A percentile compares a stretch with the other conserved stretches of the same genome.
Evolutionary conservation across 768 basidiomycete species (phyloP).

Genomic region (Pholiota conissans): DNA sequence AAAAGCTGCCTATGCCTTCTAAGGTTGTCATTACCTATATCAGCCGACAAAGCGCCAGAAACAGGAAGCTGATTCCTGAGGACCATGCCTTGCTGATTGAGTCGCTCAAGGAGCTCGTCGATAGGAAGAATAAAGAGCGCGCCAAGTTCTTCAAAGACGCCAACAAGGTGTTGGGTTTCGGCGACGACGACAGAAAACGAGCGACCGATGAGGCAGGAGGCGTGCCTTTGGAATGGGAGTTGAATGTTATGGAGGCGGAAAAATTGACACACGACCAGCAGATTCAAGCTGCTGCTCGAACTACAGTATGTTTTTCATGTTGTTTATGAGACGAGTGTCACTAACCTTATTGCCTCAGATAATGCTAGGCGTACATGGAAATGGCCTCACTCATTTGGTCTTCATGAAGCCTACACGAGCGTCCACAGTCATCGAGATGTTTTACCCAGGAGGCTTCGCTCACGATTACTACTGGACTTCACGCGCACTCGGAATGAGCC

Average conservation of each 20-base stretch:
- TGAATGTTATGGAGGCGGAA: slow-evolving; percentile 64
- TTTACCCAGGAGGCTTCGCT: slow-evolving; percentile 79
- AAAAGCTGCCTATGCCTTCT: slow-evolving; percentile 38
- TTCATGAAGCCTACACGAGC: slow-evolving; percentile 76
- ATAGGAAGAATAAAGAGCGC: slow-evolving; percentile 32
- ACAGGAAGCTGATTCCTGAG: slow-evolving; percentile 51
- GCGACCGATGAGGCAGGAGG: slow-evolving; percentile 23
- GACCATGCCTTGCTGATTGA: slow-evolving; percentile 57
- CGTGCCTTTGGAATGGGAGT: slow-evolving; percentile 48
- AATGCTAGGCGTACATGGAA: slow-evolving; percentile 74
- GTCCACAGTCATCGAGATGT: slow-evolving; percentile 86
- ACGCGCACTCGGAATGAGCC: slow-evolving; percentile 66
- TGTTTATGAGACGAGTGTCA: background rate
- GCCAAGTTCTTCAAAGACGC: slow-evolving; percentile 13
- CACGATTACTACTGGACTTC: slow-evolving; percentile 88
- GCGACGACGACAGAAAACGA: slow-evolving; percentile 11
- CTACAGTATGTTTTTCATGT: slow-evolving; percentile 55
- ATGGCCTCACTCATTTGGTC: slow-evolving; percentile 82
- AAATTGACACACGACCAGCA: slow-evolving; percentile 75
- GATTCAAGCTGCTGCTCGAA: slow-evolving; percentile 58
- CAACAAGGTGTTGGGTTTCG: slow-evolving; percentile 1
- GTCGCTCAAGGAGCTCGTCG: slow-evolving; percentile 51
- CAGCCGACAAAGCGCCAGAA: slow-evolving; percentile 54
- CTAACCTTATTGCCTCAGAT: slow-evolving; percentile 39
- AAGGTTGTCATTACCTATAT: slow-evolving; percentile 73